phyloP scores from a whole-genome alignment of 176 grass and related monocot genomes.

The Sorghum bicolor region Sorghum_bicolor_NCBIv3 NC_012877.2:55913501-55914000 shows the following conservation, averaged over 20 bases:
- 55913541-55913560: neutral
- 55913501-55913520: conserved; percentile 25
- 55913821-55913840: no score
- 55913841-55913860: no score
- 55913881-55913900: neutral
- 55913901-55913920: neutral
- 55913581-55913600: neutral
- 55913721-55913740: no score
- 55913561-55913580: neutral
- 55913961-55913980: conserved; percentile 32
- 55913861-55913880: neutral
- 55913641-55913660: neutral
- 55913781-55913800: no score
- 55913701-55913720: no score
- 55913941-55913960: conserved; percentile 26
- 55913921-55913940: neutral
- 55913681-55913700: no score
- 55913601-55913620: neutral
- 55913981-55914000: conserved; percentile 17
- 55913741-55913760: no score
- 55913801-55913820: no score
- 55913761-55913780: no score
- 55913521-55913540: conserved; percentile 33
- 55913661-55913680: no score
- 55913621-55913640: neutral